Base-by-base conservation (phyloP, 768 basidiomycete species). In the Leccinum uliginosum region DNA sequence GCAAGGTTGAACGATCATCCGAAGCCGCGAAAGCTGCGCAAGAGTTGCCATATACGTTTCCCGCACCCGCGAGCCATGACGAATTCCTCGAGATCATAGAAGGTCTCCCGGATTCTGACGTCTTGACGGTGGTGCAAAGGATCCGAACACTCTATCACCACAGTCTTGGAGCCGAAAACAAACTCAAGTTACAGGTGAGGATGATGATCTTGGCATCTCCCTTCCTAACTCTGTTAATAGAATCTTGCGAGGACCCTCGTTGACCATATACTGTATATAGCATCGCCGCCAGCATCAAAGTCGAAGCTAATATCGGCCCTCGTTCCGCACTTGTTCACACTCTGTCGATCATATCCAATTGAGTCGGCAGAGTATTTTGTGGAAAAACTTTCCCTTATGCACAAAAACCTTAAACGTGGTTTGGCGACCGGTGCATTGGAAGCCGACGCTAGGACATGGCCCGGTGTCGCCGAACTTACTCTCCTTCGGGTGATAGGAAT, bases 61-160 rank as follows among this genome's bases (percentile, higher is more conserved):
- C 89, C 44, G 96, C 93, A 65, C 97, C 97, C 0, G 71, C 80
- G 15, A 84, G 77, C 11, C 94, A 98, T 63, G 90, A 91, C 47
- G 93, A 96, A 56, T 89, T 98, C 62, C 78, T 96, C n/a, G 83
- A 87, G 23, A 87, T 96, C 15, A 68, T 98, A 2, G 82, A 87
- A 19, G 79, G 78, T 40, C 70, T 94, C 17, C 78, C 83, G 15
- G 89, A 92, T 44, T 74, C 82, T 26, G 87, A 96, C 58, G 69
- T 96, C 2, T 82, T 86, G 4, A 85, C 78, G 0, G 92, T 98
- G 2, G 78, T 98, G 34, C 88, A 98, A 66, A 88, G 97, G 45
- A 94, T 98, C 47, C 83, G 95, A 11, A 81, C 91, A 1, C 74
- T 98, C 8, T 86, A 97, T 67, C 97, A 99, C 67, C 90, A 95